Percentiles rank a stretch among this genome's conserved stretches.
Evolutionary conservation across 345 rosid genomes (phyloP).

Genomic region (Arabidopsis arenosa): DNA sequence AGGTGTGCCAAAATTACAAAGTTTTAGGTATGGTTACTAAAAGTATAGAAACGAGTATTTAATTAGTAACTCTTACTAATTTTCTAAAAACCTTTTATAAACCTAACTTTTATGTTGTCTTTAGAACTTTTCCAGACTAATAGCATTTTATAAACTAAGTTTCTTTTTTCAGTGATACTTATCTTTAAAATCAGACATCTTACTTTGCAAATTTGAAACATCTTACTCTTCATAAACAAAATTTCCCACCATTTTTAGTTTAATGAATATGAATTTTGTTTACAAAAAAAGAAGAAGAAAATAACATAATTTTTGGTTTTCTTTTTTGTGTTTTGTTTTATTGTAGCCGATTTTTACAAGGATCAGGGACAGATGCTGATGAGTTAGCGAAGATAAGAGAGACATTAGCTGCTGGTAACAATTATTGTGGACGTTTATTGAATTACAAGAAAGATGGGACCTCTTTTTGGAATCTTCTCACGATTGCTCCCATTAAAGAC

Average conservation of each 20-base stretch:
- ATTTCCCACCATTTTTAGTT: too few relatives aligned
- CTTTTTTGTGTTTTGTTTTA: background rate
- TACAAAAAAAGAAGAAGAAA: too few relatives aligned
- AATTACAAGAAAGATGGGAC: constrained; percentile 96
- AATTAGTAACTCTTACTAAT: too few relatives aligned
- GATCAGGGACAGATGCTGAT: constrained; percentile 87
- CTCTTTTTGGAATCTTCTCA: constrained; percentile 95
- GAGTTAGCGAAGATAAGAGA: constrained; percentile 83
- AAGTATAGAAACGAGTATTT: too few relatives aligned
- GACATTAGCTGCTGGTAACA: constrained; percentile 60
- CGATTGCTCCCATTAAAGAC: constrained; percentile 90
- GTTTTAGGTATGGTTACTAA: too few relatives aligned
- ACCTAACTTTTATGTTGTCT: background rate
- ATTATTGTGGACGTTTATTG: constrained; percentile 86
- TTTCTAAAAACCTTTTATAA: too few relatives aligned
- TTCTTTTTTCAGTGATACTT: background rate
- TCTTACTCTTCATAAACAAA: too few relatives aligned
- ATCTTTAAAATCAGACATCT: background rate
- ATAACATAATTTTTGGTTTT: too few relatives aligned
- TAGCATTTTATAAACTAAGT: background rate
- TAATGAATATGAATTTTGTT: too few relatives aligned
- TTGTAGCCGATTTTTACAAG: constrained; percentile 87
- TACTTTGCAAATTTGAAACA: background rate
- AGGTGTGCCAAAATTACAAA: too few relatives aligned
- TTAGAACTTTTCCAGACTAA: background rate